Conservation (phyloP, 148 eudicot species). For the Vaccinium myrtillus region DNA sequence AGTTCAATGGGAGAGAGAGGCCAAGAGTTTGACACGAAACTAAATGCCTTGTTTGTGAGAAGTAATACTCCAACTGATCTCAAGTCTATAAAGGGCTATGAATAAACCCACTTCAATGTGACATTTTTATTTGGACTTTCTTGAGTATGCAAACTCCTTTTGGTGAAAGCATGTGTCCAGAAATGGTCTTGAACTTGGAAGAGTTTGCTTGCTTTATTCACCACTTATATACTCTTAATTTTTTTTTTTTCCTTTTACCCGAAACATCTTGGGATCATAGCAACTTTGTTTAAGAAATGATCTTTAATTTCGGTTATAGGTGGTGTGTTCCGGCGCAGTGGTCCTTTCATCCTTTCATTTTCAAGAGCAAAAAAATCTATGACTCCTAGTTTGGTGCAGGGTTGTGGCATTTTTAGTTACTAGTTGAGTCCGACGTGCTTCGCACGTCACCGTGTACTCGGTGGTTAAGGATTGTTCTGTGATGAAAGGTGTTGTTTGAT, state of each 20-base stretch:
- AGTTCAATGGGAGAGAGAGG: no score
- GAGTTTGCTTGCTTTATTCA: not conserved
- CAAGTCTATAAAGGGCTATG: not conserved
- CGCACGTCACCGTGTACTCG: no score
- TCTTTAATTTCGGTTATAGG: not conserved
- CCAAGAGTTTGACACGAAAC: no score
- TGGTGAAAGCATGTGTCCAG: not conserved
- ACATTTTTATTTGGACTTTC: not conserved
- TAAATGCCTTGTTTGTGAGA: no score
- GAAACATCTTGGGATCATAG: not conserved
- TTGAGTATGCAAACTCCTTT: not conserved
- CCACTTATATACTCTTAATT: not conserved
- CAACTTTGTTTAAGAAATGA: not conserved
- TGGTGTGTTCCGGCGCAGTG: conserved; percentile 60
- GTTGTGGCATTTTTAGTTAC: conserved; percentile 77
- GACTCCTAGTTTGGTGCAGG: conserved; percentile 96
- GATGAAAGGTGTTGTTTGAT: no score
- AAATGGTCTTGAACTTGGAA: not conserved
- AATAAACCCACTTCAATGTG: no score
- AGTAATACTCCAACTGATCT: not conserved
- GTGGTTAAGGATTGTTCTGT: no score
- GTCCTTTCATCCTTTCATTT: conserved; percentile 93
- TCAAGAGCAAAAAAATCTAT: conserved; percentile 90
- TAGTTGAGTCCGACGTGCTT: no score
- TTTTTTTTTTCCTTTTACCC: not conserved